phyloP scores from a whole-genome alignment of 352 stramenopile species.

The Phytopythium vexans region DNA sequence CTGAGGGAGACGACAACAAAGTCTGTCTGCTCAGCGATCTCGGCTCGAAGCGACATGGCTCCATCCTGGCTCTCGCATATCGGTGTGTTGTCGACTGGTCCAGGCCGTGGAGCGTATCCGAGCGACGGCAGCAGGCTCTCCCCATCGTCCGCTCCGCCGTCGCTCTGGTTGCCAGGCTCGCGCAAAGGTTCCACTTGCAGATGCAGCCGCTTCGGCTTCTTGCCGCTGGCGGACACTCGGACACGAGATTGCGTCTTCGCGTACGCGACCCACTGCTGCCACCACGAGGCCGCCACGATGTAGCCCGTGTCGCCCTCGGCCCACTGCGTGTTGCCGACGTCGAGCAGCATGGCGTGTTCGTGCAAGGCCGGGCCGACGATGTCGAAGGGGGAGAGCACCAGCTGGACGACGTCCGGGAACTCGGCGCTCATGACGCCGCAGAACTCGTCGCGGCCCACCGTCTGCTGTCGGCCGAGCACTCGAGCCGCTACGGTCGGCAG shows the following conservation, averaged over 20 bases:
- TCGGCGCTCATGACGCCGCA: conserved; percentile 1
- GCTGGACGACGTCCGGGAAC: conserved; percentile 31
- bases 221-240: too few species aligned
- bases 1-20: conserved; percentile 39
- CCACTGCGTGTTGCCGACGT: conserved; percentile 34
- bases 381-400: conserved; percentile 57
- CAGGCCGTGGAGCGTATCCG: conserved; percentile 20
- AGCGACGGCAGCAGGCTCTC: too few species aligned
- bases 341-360: conserved; percentile 35
- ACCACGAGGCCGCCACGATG: conserved; percentile 52
- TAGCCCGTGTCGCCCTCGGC: conserved; percentile 43
- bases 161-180: too few species aligned
- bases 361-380: conserved; percentile 41
- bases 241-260: neutral
- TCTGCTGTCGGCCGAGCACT: conserved; percentile 1
- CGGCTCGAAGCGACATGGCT: conserved; percentile 31
- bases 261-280: conserved; percentile 50
- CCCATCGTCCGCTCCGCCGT: too few species aligned
- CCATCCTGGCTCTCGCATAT: conserved; percentile 36
- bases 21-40: conserved; percentile 27
- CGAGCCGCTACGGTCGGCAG: neutral
- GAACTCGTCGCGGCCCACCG: conserved; percentile 1
- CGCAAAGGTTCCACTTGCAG: too few species aligned
- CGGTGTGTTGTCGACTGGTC: conserved; percentile 36
- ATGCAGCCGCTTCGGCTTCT: too few species aligned